phyloP scores from a whole-genome alignment of 257 asterid genomes.

The Schizonepeta tenuifolia region DNA sequence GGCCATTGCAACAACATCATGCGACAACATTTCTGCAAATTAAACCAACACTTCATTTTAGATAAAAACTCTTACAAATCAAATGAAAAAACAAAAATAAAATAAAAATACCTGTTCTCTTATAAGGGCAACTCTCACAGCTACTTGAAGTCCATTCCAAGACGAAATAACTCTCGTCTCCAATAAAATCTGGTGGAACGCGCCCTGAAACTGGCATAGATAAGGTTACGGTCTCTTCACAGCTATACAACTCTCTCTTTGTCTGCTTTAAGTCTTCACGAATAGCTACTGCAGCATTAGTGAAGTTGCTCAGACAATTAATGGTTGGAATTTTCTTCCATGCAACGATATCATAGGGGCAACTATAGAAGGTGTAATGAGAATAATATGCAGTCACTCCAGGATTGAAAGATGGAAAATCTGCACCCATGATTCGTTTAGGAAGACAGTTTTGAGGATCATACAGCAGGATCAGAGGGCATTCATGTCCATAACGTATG shows the following conservation, averaged over 20 bases:
- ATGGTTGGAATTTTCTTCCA: not conserved
- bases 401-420: not conserved
- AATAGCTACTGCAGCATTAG: constrained; percentile 36
- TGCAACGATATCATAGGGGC: constrained; percentile 27
- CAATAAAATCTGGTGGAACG: constrained; percentile 32
- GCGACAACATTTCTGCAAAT: constrained; percentile 30
- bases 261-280: not conserved
- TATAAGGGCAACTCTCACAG: constrained; percentile 19
- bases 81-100: not conserved
- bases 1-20: not conserved
- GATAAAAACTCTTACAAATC: too few species aligned
- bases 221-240: constrained; percentile 31
- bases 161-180: constrained; percentile 28
- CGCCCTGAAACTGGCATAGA: constrained; percentile 21
- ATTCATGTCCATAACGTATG: constrained; percentile 11
- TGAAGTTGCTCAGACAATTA: constrained; percentile 38
- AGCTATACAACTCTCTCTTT: constrained; percentile 26
- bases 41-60: not conserved
- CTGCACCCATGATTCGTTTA: constrained; percentile 31
- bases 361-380: constrained; percentile 37
- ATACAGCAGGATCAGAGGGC: constrained; percentile 25
- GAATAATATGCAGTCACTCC: not conserved
- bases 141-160: constrained; percentile 1
- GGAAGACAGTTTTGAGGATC: constrained; percentile 43
- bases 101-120: not conserved